Evolutionary conservation across 2,329 filamentous ascomycete genomes (phyloP), one percentile per base, ranked within the genome.

Genomic region (Cercospora sp.): DNA sequence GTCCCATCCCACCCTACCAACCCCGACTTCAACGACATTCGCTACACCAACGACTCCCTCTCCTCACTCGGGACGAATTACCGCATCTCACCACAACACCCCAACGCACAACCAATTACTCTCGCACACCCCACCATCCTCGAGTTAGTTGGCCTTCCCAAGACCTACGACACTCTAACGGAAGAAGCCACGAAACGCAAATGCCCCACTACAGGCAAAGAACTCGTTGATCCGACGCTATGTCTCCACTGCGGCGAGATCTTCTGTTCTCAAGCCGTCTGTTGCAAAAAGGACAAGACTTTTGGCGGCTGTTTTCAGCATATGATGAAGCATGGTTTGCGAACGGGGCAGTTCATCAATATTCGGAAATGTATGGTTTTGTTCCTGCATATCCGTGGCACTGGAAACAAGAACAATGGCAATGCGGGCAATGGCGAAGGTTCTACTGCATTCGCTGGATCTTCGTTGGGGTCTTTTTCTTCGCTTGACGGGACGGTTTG

Each of bases 241-340:
- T 99, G 95, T 77, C 86, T 99, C 45, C 93, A 97, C 82, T 99
- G 95, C 77, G 94, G 95, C 37, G 93, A 94, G n/a, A 92, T 99
- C 49, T 94, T 97, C 80, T 99, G 95, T 81, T 93, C 91, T 9
- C 95, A 99, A 82, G 93, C 91, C 57, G 90, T 94, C 58, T 99
- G 95, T 82, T 99, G 95, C 79, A 88, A 92, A 76, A 89, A 89
- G 74, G 84, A 88, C 68, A 87, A 87, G 66, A 81, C 72, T 79
- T 63, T 83, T 78, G 94, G 94, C 57, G 94, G 96, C 34, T 94
- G 92, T 71, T 94, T 94, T 79, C 92, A 96, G 81, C 95, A 99
- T 81, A 89, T 97, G 83, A 82, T 86, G 71, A 93, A 89, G 91
- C 98, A 94, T 79, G 93, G 95, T 77, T 88, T 89, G 70, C 93